Conservation (phyloP, 2,329 filamentous ascomycete species). For the Sarocladiaceae sp. region DNA sequence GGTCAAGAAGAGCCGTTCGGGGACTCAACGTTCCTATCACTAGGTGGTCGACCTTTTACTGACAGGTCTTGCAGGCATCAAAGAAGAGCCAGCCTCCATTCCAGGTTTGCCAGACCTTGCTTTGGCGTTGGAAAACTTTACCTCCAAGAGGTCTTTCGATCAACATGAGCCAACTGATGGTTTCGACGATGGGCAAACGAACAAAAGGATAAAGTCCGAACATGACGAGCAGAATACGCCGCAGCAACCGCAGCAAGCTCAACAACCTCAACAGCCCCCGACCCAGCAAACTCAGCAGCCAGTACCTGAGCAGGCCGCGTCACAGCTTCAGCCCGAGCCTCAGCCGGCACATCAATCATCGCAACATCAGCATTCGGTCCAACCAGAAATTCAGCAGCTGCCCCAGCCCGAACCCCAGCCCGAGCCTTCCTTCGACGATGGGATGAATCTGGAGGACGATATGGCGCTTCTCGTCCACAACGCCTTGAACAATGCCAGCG, state of each 20-base stretch:
- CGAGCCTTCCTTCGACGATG: slow-evolving; percentile 25
- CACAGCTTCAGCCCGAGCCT: neutral
- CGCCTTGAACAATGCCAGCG: slow-evolving; percentile 32
- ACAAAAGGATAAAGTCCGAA: slow-evolving; percentile 29
- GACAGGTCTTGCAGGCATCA: slow-evolving; percentile 27
- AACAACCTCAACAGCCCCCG: no score
- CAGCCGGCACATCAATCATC: no score
- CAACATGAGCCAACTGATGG: slow-evolving; percentile 16
- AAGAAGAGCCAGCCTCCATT: slow-evolving; percentile 30
- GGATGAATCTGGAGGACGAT: slow-evolving; percentile 10
- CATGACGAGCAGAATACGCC: slow-evolving; percentile 13
- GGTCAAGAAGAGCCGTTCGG: no score
- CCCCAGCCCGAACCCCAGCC: slow-evolving; percentile 1
- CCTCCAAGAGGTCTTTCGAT: slow-evolving; percentile 32
- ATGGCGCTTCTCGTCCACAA: slow-evolving; percentile 33
- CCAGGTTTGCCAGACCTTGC: slow-evolving; percentile 26
- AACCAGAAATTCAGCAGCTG: no score
- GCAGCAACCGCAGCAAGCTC: slow-evolving; percentile 16
- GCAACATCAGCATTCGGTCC: no score
- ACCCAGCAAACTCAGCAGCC: neutral
- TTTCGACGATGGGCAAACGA: slow-evolving; percentile 20
- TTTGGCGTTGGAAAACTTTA: slow-evolving; percentile 25
- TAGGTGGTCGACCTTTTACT: slow-evolving; percentile 16
- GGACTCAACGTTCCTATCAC: no score
- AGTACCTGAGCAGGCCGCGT: neutral